These are phyloP conservation scores for Penicillium glabrum DNA, from an alignment of 2,329 filamentous ascomycete species.

Conservation along the genomic window DNA sequence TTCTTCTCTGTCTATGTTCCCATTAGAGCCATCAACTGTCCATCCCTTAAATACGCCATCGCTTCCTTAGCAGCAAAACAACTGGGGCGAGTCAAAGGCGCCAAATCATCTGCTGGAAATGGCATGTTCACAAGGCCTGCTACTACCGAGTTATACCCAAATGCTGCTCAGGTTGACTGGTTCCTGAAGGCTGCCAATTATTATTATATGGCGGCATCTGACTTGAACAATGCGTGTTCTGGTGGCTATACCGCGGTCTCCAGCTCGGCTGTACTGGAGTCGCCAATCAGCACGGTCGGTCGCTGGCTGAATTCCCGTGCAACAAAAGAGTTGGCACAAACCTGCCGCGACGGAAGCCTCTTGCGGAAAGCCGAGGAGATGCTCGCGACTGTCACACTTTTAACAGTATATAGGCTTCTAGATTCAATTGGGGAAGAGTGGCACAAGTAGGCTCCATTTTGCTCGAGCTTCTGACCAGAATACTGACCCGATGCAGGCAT, in stretches of 20 bases:
- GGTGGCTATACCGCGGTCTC: constrained; percentile 31
- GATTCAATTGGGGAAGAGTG: constrained; percentile 61
- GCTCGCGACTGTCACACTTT: constrained; percentile 59
- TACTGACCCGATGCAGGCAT: constrained; percentile 37
- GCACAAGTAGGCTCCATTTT: constrained; percentile 43
- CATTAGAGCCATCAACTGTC: constrained; percentile 35
- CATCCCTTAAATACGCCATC: constrained; percentile 37
- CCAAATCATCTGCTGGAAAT: constrained; percentile 17
- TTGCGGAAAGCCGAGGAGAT: constrained; percentile 57
- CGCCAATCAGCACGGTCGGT: constrained; percentile 30
- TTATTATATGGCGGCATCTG: constrained; percentile 58
- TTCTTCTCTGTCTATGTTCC: constrained; percentile 41
- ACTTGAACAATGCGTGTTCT: constrained; percentile 42
- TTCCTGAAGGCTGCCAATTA: constrained; percentile 61
- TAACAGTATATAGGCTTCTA: constrained; percentile 64
- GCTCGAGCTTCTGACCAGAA: neutral
- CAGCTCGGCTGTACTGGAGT: constrained; percentile 30
- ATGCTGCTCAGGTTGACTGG: constrained; percentile 54
- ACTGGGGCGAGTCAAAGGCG: constrained; percentile 34
- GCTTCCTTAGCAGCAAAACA: constrained; percentile 43
- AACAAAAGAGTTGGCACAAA: constrained; percentile 12
- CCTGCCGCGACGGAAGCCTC: constrained; percentile 17
- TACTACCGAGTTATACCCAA: constrained; percentile 54
- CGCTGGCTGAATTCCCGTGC: constrained; percentile 23
- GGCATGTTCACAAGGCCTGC: constrained; percentile 42